Conservation (phyloP, 176 grass and related monocot species). For the Carex pumila region DNA sequence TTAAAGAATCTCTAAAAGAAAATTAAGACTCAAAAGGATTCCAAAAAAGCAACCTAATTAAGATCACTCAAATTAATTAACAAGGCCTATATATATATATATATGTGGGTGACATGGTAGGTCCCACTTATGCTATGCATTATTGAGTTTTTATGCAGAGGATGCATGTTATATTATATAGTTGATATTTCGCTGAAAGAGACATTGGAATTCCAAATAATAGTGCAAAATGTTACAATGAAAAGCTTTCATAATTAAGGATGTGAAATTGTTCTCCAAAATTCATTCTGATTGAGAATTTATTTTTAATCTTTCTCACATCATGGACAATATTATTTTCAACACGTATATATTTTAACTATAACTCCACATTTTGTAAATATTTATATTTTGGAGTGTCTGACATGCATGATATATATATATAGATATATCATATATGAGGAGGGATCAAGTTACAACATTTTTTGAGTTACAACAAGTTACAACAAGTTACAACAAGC, state of each 20-base stretch:
- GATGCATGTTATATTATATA: neutral
- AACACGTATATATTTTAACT: neutral
- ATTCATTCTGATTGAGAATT: too few species aligned
- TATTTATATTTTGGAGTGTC: too few species aligned
- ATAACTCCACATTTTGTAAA: too few species aligned
- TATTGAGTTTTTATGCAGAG: neutral
- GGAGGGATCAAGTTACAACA: too few species aligned
- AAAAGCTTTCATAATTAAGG: neutral
- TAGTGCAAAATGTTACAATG: too few species aligned
- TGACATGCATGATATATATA: too few species aligned
- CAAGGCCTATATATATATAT: neutral
- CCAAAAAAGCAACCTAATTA: neutral
- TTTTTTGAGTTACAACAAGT: too few species aligned
- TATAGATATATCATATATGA: too few species aligned
- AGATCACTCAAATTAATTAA: neutral
- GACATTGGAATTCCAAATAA: neutral
- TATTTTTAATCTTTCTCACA: neutral
- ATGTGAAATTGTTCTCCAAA: neutral
- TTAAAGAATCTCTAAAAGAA: slow-evolving; percentile 6
- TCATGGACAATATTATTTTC: neutral
- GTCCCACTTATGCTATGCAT: neutral
- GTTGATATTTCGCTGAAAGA: neutral
- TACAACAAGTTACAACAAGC: too few species aligned
- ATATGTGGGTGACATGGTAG: neutral
- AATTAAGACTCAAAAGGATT: neutral